Evolutionary conservation across 441 rosid species (phyloP), one percentile per base, ranked within the genome.

Genomic region (Eutrema salsugineum): DNA sequence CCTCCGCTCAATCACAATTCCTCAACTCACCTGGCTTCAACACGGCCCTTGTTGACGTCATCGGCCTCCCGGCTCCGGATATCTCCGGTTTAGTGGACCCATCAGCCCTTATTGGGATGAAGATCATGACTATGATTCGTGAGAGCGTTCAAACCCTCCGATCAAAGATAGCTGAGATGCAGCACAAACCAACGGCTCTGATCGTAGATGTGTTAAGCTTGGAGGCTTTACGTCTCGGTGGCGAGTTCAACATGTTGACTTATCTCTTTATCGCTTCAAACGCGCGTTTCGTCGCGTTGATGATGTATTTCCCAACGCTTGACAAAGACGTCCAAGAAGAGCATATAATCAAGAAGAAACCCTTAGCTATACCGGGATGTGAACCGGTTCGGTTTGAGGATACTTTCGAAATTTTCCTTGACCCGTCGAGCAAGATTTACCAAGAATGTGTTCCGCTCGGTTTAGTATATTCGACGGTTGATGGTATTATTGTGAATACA

Each of bases 181-280:
- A 72, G 19, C 62, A 43, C 50, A 78, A 48, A 15, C 87, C 85
- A 0, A 63, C 81, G 6, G 81, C 77, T 42, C 74, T 86, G 5
- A 78, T 84, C 19, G 83, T 84, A 2, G 88, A 86, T 40, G 6
- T 83, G 27, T 81, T 86, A 44, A 81, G 87, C 28, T 20, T 77
- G 6, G 78, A 75, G 14, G 80, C 81, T 11, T 35, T 80, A 55
- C 40, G 12, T 7, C 61, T 81, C 1, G 79, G 82, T 14, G 70
- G 66, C 1, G 85, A 86, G 71, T 77, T 83, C 50, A 66, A 51
- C 32, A 83, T 86, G 82, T 79, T 75, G 11, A 79, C 72, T 48
- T 84, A 70, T 28, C 32, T 75, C n/a, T 82, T 77, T 32, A 10
- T 77, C 9, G 47, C 86, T 22, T 59, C 86, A 48, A 83, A 77